phyloP scores from a whole-genome alignment of 164 flowering plant species.

The Vitis riparia region DNA sequence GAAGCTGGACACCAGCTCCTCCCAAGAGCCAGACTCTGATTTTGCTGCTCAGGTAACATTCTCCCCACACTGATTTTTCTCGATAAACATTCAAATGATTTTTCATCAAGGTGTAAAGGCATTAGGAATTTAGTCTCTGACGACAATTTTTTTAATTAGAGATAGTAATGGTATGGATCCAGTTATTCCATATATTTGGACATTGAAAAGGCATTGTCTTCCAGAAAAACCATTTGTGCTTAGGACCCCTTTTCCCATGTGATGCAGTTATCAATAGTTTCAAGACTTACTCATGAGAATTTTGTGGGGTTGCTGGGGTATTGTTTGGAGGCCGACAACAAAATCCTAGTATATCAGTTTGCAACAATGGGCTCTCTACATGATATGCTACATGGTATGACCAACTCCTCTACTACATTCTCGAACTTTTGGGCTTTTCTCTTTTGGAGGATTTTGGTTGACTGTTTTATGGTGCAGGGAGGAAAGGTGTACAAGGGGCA shows the following conservation, averaged over 20 bases:
- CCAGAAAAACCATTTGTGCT: background rate
- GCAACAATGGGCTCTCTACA: constrained; percentile 69
- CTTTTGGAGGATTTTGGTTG: background rate
- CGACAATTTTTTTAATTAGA: background rate
- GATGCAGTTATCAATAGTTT: constrained; percentile 61
- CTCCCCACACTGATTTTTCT: background rate
- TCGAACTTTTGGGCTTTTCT: background rate
- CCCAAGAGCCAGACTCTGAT: constrained; percentile 68
- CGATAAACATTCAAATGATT: no score
- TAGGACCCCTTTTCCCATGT: background rate
- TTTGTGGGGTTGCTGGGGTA: constrained; percentile 65
- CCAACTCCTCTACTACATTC: no score
- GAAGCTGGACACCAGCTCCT: constrained; percentile 65
- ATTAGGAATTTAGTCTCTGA: no score
- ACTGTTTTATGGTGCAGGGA: constrained; percentile 29
- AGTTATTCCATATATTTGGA: background rate
- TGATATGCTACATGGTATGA: constrained; percentile 63
- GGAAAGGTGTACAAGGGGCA: constrained; percentile 82
- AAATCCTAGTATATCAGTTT: constrained; percentile 58
- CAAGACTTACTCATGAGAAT: constrained; percentile 62
- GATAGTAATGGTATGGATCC: no score
- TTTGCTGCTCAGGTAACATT: constrained; percentile 61
- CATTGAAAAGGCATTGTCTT: background rate
- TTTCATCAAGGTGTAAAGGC: no score
- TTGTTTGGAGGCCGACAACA: constrained; percentile 57